Base-by-base conservation (phyloP, 2,329 filamentous ascomycete species). In the Scleromitrula shiraiana region DNA sequence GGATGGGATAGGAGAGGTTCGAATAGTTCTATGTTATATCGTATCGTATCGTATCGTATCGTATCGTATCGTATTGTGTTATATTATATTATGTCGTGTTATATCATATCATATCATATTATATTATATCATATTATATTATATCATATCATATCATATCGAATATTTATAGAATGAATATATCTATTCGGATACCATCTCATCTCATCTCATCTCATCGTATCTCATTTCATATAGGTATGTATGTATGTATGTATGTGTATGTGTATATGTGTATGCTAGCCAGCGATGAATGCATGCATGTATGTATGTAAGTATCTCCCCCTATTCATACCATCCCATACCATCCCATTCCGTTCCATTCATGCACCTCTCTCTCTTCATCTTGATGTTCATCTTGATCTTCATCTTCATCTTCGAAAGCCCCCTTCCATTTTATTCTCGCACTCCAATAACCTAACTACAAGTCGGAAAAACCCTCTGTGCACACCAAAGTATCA, bases 121-220 rank as follows among this genome's bases (percentile, higher is more conserved):
- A 14, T 40, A 46, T 32, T 23, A 40, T 32, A 40, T 30, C 43
- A 46, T 23, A 9, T 17, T 46, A 23, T 15, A 14, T 40, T 27
- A 20, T 32, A 26, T 14, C 14, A 20, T 27, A 24, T 10, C 9
- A 4, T 19, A 12, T 7, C 22, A 22, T 26, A n/a, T n/a, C n/a
- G n/a, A n/a, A n/a, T n/a, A n/a, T n/a, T n/a, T n/a, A n/a, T n/a
- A n/a, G n/a, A n/a, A n/a, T n/a, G n/a, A n/a, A n/a, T n/a, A n/a
- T n/a, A n/a, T n/a, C n/a, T n/a, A n/a, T n/a, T n/a, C n/a, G n/a
- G n/a, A n/a, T n/a, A n/a, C n/a, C n/a, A n/a, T 32, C 29, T 32
- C 29, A 32, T 6, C 7, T 32, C 30, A 3, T 33, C 12, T 15
- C 14, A 7, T 15, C n/a, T 33, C 30, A 6, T 14, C 29, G 2